Evolutionary conservation across 2,329 filamentous ascomycete genomes (phyloP), one percentile per base, ranked within the genome.

Genomic region (Paecilomyces dactylethromorphus): DNA sequence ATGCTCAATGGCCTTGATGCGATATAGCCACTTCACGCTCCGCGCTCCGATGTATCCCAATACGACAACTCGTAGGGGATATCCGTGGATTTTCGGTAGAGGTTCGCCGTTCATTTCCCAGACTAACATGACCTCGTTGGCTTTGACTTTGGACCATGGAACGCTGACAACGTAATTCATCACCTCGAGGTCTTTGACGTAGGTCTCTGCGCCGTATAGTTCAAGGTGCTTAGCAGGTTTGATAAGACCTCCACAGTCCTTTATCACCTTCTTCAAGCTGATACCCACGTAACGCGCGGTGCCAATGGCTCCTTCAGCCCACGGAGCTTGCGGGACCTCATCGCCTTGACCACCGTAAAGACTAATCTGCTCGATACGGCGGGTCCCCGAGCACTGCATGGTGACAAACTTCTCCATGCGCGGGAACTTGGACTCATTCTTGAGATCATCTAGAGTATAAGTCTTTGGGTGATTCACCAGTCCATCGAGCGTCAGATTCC

Each of bases 61-160:
- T 0, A 88, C 86, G 0, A 89, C 79, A 0, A 81, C 77, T 4
- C 87, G 79, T 0, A 90, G 73, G 0, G 87, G 87, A 24, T 78
- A 86, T 0, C 87, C 87, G 60, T 90, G 87, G 59, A 89, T 88
- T 11, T 77, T 79, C 0, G 87, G 87, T 0, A 90, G 75, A 0
- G 79, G 78, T 60, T 87, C 76, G 4, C 83, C 86, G 62, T 90
- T 90, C 87, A 90, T 90, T 65, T 88, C 84, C 85, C 86, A 90
- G 0, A 83, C 84, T 0, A 90, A 77, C 55, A 90, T 76, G 0
- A 90, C 87, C 65, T 90, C 85, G 62, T 87, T 82, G 8, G 79
- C 74, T 63, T 85, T 87, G 53, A 89, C 86, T 70, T 90, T 90
- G 6, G 81, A 80, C 76, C 81, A 87, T 0, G 88, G 87, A 0